Evolutionary conservation across 169 alveolate genomes (phyloP), one percentile per base, ranked within the genome.

Genomic region (Cryptosporidium ryanae): DNA sequence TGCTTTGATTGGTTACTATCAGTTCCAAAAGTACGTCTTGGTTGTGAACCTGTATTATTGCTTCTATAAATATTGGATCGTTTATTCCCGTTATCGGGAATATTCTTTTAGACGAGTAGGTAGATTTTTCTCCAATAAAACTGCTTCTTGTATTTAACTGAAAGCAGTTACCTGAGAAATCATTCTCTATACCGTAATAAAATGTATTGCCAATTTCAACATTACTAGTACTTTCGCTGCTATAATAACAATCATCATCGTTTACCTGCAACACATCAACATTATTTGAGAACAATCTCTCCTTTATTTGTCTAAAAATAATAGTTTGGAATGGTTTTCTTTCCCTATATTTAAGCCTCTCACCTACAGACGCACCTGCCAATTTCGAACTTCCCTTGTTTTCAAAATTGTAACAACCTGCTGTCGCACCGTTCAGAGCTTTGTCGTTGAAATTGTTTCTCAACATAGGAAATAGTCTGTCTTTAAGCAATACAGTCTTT

Each of bases 1-100:
- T 91, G 34, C 96, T 94, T 65, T 94, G 92, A 84, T 97, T 97
- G 54, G 93, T 93, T 21, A 96, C 63, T 17, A 93, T 90, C 31
- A 97, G 84, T 76, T 95, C 97, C 18, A 97, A 89, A 63, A 94
- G 89, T 29, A 97, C 90, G 82, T 96, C 97, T 65, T 94, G 95
- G 34, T 94, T 94, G 52, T 95, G 96, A 48, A 97, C 95, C 61
- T 93, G 94, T 21, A 96, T 92, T 48, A 90, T 91, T 23, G 97
- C 96, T 92, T 97, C 99, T 2, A 96, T 96, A 91, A 94, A 97
- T 17, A 97, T 91, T 12, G 98, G 97, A 90, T 97, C 99, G 64
- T 94, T 94, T 31, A 93, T 92, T 1, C 98, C 98, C 5, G 99
- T 94, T 52, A 95, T 82, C 18, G 90, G 76, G 46, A 54, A 82